Conservation (phyloP, 108 stramenopile genomes). For the Stephanodiscus minutulus region DNA sequence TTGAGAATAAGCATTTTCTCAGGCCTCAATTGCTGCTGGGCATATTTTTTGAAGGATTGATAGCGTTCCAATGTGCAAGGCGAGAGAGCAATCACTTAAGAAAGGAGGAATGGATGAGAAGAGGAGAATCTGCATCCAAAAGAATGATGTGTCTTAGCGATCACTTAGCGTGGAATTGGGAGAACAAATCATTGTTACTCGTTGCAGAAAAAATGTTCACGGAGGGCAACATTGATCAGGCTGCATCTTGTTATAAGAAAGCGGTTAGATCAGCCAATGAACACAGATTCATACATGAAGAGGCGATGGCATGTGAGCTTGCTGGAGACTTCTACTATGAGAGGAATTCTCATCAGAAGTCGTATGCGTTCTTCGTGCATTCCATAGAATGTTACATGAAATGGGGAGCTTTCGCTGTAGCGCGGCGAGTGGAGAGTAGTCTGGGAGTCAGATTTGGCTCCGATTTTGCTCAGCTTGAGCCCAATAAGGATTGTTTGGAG, state of each 20-base stretch:
- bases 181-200: conserved; percentile 10
- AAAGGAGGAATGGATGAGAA: background rate
- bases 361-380: background rate
- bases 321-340: conserved; percentile 5
- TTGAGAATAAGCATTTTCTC: background rate
- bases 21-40: background rate
- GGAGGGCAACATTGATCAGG: background rate
- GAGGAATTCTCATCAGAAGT: background rate
- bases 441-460: background rate
- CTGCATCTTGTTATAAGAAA: background rate
- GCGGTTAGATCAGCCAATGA: conserved; percentile 5
- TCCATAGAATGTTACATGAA: background rate
- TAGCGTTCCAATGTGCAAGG: conserved; percentile 7
- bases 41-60: conserved; percentile 12
- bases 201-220: conserved; percentile 14
- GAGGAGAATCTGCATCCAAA: background rate
- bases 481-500: background rate
- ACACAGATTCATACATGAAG: conserved; percentile 5
- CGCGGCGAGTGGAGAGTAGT: background rate
- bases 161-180: conserved; percentile 10
- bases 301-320: conserved; percentile 8
- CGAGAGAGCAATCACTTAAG: background rate
- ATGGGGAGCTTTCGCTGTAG: conserved; percentile 3
- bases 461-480: background rate
- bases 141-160: background rate